Evolutionary conservation across 306 rosid species (phyloP), one percentile per base, ranked within the genome.

Genomic region (Prunus davidiana): DNA sequence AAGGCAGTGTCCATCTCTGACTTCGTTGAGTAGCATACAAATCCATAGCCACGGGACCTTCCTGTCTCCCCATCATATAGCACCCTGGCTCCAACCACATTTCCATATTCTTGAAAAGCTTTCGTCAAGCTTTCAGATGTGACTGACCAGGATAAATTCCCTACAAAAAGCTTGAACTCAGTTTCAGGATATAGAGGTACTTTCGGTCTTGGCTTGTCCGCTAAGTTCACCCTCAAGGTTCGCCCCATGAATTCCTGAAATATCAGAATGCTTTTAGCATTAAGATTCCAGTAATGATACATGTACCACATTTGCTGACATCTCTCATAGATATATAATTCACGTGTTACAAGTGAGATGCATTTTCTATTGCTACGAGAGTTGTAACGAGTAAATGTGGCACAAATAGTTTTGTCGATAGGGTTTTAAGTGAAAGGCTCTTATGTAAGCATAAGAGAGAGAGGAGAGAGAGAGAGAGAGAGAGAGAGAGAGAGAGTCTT

Each of bases 1-100:
- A 96, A 89, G 58, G 99, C 99, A 64, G 86, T 50, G 78, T 96
- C 99, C 98, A 96, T 89, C 86, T 96, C 99, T 18, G 89, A 70
- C 82, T 60, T 86, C 15, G 88, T 91, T 41, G 93, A 28, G 64
- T 80, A 96, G 84, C 90, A 89, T 16, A 96, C 90, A 18, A 92
- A 96, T 70, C 99, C 99, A 77, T 96, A 96, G 24, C 99, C 96
- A 6, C 96, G 95, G 0, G 99, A 96, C 64, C 74, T 88, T 78
- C 98, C 99, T 0, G 98, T 89, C 73, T 91, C 96, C 2, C 98
- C 98, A 32, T 96, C 88, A 28, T 86, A 92, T 2, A 96, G 83
- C 64, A 96, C 97, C 84, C 97, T 89, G 27, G 93, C 98, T 67
- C 99, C 99, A 13, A 96, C 96, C 82, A 92, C 94, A 49, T 71